Base-by-base conservation (phyloP, 108 stramenopile genomes). In the Skeletonema grethae region DNA sequence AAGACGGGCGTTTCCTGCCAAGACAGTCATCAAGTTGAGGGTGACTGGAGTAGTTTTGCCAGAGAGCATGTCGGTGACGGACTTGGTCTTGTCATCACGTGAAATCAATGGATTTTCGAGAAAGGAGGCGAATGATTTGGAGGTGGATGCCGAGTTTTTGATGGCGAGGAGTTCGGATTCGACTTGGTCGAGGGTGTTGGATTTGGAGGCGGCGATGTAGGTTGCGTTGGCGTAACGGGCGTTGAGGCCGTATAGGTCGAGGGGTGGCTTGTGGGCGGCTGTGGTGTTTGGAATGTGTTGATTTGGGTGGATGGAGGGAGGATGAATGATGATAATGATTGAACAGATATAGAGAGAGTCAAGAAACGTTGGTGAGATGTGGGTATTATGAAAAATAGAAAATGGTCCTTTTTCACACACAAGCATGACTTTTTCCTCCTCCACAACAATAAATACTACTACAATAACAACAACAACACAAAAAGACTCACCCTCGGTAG, bases 171-270 rank as follows among this genome's bases (percentile, higher is more conserved):
- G 76, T 79, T 98, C 97, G 13, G 50, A 39, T 74, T 98, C 97
- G 25, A 98, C 97, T 48, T 85, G 71, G 30, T 93, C 88, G 46
- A 97, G 90, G 36, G 59, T n/a, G 18, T 84, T 76, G 2, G 81
- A 75, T 81, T 97, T 97, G 75, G 91, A 91, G 53, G 96, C 96
- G 30, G 97, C 95, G 16, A 87, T 67, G 89, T 96, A 98, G 25
- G 95, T 90, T 65, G 97, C 97, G 72, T 96, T 97, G 82, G 97
- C 97, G 79, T 98, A 98, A 20, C 97, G 91, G 55, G 97, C 97
- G 65, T 85, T 86, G 57, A 97, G 73, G 32, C 97, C 97, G 84
- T 95, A 95, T 24, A 98, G 70, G 63, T 93, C 82, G 65, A 97
- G 70, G 7, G 92, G 88, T 25, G 96, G 96, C 61, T 72, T 77